phyloP scores from a whole-genome alignment of 2,329 filamentous ascomycete species.

The Diplodia seriata region DNA sequence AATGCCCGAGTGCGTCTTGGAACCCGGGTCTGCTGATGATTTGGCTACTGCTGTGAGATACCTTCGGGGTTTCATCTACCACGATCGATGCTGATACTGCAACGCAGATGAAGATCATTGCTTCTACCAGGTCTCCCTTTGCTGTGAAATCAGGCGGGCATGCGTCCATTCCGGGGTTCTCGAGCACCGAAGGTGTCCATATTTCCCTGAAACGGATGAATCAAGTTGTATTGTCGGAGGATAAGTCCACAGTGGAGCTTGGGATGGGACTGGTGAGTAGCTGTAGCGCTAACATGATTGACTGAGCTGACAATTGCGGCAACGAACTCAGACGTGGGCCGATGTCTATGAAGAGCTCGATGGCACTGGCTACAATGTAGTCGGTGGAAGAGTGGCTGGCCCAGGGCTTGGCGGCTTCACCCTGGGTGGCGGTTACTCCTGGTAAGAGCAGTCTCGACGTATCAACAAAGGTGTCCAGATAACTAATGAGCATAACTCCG shows the following conservation, averaged over 20 bases:
- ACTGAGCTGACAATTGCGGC: not conserved
- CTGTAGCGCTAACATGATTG: no score
- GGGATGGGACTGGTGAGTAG: slow-evolving; percentile 4
- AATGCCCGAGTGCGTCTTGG: not conserved
- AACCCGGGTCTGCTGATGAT: not conserved
- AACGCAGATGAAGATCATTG: slow-evolving; percentile 9
- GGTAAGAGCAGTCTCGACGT: not conserved
- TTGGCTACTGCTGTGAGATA: not conserved
- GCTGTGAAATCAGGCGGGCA: slow-evolving; percentile 13
- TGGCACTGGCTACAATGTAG: slow-evolving; percentile 3
- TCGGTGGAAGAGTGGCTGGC: not conserved
- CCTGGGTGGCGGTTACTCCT: slow-evolving; percentile 12
- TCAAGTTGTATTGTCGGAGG: not conserved
- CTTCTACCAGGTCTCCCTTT: not conserved
- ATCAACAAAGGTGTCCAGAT: not conserved
- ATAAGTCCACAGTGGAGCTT: slow-evolving; percentile 9
- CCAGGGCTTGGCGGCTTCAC: slow-evolving; percentile 14
- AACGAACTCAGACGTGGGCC: not conserved
- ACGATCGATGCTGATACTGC: not conserved
- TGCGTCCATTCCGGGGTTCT: slow-evolving; percentile 4
- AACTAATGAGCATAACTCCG: not conserved
- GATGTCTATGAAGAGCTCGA: slow-evolving; percentile 19
- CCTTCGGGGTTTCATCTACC: not conserved
- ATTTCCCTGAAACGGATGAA: slow-evolving; percentile 20
- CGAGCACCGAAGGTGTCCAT: slow-evolving; percentile 10